Evolutionary conservation across 169 alveolate species (phyloP), one percentile per base, ranked within the genome.

Genomic region (Plasmodium coatneyi): DNA sequence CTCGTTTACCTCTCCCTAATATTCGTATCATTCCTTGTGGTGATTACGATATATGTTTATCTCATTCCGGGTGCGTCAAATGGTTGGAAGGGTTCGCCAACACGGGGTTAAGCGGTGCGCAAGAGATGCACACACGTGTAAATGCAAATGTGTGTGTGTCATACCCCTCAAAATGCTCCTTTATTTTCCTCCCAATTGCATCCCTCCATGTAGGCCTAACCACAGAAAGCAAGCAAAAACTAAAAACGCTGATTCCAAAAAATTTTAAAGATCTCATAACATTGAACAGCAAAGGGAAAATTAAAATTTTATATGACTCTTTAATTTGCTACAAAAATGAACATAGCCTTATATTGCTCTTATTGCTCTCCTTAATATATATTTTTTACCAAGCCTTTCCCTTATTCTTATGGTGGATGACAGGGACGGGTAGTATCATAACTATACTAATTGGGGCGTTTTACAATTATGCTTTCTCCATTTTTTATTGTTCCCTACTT

Each of bases 401-500:
- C 19, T 25, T 89, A 49, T 89, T 89, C 60, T 89, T 89, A 89
- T 89, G 94, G 94, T 89, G 94, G 94, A 89, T 89, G 91, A 80
- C 94, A 28, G 94, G 94, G 46, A 80, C 94, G 22, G 94, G 82
- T 54, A 80, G 82, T 72, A 52, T 60, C 52, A 89, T 89, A 89
- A 89, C 94, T 3, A 80, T 89, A 80, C 52, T 89, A 32, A 89
- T 89, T 36, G 94, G 94, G 34, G 94, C 94, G 28, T 80, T 89
- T 78, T 89, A 89, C 56, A 80, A 70, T 89, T 89, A 89, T 89
- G 52, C 54, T 9, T 89, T 89, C 41, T 89, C 94, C 19, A 89
- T 89, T 4, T 36, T 89, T 41, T 89, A 89, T 43, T 89, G 94
- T 89, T 79, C 94, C 25, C 46, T 89, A 14, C 72, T 89, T 25